phyloP scores from a whole-genome alignment of 192 early-diverging fungal genomes.

The Funneliformis mosseae region DNA sequence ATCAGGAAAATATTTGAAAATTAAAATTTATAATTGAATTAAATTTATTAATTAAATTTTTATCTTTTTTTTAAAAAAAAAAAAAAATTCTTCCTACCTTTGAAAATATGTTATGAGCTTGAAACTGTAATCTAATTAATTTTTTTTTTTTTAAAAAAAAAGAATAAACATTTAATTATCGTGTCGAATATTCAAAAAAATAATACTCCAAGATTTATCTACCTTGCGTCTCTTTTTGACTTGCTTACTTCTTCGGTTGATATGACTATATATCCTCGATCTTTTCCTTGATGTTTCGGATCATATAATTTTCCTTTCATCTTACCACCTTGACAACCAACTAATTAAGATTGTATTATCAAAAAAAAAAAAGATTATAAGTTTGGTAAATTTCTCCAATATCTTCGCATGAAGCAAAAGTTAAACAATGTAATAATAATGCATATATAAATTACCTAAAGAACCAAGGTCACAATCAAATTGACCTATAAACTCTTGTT shows the following conservation, averaged over 20 bases:
- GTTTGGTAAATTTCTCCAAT: too few relatives aligned
- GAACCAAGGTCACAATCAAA: constrained; percentile 50
- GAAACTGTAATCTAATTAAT: constrained; percentile 40
- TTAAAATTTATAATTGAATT: not conserved
- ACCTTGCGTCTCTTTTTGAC: constrained; percentile 41
- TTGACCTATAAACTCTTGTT: constrained; percentile 44
- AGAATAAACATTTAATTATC: not conserved
- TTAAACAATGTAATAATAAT: constrained; percentile 32
- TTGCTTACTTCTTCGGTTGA: constrained; percentile 44
- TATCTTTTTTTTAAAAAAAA: not conserved
- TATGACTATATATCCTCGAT: constrained; percentile 50
- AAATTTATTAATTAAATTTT: too few relatives aligned
- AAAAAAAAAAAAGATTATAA: not conserved
- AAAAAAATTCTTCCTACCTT: constrained; percentile 19
- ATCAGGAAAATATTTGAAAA: not conserved
- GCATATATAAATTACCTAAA: constrained; percentile 35
- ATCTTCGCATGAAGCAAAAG: too few relatives aligned
- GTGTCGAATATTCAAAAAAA: not conserved
- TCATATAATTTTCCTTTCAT: not conserved
- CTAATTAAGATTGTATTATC: constrained; percentile 36
- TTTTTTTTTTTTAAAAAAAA: constrained; percentile 11
- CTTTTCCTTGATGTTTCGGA: constrained; percentile 34
- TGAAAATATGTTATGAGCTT: constrained; percentile 39
- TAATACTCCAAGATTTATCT: constrained; percentile 31
- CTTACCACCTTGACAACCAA: constrained; percentile 30